Conservation (phyloP, 2,329 filamentous ascomycete species). For the Fusarium graminum region DNA sequence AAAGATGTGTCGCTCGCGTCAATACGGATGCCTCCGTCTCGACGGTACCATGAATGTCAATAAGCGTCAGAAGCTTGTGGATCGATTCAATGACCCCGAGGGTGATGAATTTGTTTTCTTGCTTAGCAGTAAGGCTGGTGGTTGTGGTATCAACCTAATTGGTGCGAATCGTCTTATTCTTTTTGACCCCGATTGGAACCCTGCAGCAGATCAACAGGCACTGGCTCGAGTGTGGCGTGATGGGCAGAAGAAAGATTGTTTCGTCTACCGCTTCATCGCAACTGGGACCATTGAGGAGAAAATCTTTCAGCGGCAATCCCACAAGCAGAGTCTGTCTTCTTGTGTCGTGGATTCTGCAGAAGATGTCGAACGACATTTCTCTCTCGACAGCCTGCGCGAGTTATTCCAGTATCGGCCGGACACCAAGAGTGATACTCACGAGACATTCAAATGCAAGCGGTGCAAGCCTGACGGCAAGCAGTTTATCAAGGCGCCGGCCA, state of each 20-base stretch:
- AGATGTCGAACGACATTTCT: constrained; percentile 97
- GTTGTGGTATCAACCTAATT: constrained; percentile 95
- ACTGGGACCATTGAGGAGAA: constrained; percentile 99
- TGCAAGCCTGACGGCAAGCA: constrained; percentile 91
- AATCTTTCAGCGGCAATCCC: constrained; percentile 97
- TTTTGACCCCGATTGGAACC: constrained; percentile 98
- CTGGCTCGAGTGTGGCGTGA: constrained; percentile 98
- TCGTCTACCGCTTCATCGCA: constrained; percentile 99
- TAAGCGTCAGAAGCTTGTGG: constrained; percentile 96
- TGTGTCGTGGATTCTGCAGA: constrained; percentile 97
- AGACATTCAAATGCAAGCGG: constrained; percentile 98
- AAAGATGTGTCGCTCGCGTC: constrained; percentile 84
- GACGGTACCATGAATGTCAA: constrained; percentile 98
- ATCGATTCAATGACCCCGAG: constrained; percentile 95
- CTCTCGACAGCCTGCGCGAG: constrained; percentile 88
- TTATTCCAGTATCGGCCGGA: constrained; percentile 91
- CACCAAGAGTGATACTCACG: constrained; percentile 93
- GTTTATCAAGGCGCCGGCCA: constrained; percentile 88
- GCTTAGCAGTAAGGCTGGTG: constrained; percentile 96
- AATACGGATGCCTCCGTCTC: constrained; percentile 87
- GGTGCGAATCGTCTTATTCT: constrained; percentile 94
- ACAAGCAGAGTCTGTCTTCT: constrained; percentile 96
- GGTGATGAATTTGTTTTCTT: constrained; percentile 93
- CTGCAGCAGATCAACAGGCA: constrained; percentile 96
- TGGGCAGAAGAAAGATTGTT: constrained; percentile 98